These are phyloP conservation scores for Pseudocercospora fijiensis DNA, from an alignment of 2,329 filamentous ascomycete species.

Conservation along the genomic window DNA sequence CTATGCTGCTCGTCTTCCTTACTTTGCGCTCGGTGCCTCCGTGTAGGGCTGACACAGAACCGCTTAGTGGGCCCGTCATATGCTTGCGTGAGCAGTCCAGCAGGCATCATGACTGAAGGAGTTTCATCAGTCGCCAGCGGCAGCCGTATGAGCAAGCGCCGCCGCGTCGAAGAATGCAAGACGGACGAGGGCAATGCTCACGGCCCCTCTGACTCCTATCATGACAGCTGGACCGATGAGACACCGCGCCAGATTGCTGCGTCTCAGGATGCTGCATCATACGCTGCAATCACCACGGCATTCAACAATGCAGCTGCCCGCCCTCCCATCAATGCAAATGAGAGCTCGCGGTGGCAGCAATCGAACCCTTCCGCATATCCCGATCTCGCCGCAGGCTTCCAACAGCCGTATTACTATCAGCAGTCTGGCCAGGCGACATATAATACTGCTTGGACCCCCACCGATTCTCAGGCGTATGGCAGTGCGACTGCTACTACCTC, in stretches of 20 bases:
- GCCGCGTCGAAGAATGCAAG: constrained; percentile 11
- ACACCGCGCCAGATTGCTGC: background rate
- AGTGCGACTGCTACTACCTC: constrained; percentile 13
- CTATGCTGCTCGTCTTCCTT: background rate
- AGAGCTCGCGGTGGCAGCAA: constrained; percentile 19
- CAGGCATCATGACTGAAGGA: constrained; percentile 17
- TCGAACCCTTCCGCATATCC: constrained; percentile 28
- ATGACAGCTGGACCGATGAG: constrained; percentile 10
- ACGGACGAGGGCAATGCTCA: background rate
- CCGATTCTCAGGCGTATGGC: constrained; percentile 10
- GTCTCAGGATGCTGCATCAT: constrained; percentile 9
- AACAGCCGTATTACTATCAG: constrained; percentile 36
- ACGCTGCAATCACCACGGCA: constrained; percentile 8
- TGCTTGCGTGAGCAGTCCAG: constrained; percentile 4
- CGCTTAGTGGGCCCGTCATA: constrained; percentile 11
- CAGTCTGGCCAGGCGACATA: constrained; percentile 29
- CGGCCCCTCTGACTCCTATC: constrained; percentile 8
- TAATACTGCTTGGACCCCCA: constrained; percentile 29
- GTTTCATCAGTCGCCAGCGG: background rate
- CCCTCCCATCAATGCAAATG: constrained; percentile 14
- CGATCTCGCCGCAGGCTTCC: constrained; percentile 29
- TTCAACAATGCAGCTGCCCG: constrained; percentile 10
- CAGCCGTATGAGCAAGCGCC: constrained; percentile 13
- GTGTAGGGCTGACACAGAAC: constrained; percentile 11
- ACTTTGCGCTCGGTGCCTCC: background rate